phyloP scores from a whole-genome alignment of 2,329 filamentous ascomycete genomes.

The Aureobasidium sp. region DNA sequence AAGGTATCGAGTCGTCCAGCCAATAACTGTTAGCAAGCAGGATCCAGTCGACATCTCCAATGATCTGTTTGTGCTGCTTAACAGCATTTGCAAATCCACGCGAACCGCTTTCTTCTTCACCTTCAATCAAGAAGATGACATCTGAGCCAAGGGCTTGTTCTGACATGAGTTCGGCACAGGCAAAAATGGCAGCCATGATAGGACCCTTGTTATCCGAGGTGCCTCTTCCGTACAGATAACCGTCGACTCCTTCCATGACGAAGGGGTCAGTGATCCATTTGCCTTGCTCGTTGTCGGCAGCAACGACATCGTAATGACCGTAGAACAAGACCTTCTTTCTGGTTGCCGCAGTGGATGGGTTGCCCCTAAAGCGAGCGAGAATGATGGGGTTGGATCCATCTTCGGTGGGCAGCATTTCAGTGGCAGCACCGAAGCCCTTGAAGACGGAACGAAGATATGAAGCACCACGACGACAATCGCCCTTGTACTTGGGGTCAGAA shows the following conservation, averaged over 20 bases:
- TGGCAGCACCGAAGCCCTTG: conserved; percentile 81
- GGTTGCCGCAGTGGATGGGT: conserved; percentile 52
- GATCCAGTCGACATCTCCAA: conserved; percentile 90
- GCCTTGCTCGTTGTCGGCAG: conserved; percentile 70
- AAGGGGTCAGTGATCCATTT: conserved; percentile 90
- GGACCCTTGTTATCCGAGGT: conserved; percentile 97
- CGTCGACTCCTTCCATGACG: conserved; percentile 77
- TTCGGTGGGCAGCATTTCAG: conserved; percentile 79
- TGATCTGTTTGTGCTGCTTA: conserved; percentile 67
- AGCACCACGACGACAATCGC: conserved; percentile 86
- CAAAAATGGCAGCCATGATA: conserved; percentile 86
- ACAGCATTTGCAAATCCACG: conserved; percentile 83
- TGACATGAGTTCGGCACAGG: conserved; percentile 79
- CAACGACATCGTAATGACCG: conserved; percentile 94
- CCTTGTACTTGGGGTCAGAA: conserved; percentile 72
- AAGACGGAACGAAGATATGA: conserved; percentile 85
- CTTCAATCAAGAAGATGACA: conserved; percentile 89
- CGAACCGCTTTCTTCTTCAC: conserved; percentile 92
- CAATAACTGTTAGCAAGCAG: conserved; percentile 96
- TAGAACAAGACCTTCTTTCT: conserved; percentile 92
- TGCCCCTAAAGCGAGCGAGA: conserved; percentile 77
- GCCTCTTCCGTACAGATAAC: conserved; percentile 91
- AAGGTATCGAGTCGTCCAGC: conserved; percentile 92
- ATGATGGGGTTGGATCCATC: conserved; percentile 84
- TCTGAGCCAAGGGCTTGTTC: conserved; percentile 79